Percentiles rank a stretch among this genome's conserved stretches.
Evolutionary conservation across 352 stramenopile species (phyloP).

Genomic region (Salisapilia sapeloensis): DNA sequence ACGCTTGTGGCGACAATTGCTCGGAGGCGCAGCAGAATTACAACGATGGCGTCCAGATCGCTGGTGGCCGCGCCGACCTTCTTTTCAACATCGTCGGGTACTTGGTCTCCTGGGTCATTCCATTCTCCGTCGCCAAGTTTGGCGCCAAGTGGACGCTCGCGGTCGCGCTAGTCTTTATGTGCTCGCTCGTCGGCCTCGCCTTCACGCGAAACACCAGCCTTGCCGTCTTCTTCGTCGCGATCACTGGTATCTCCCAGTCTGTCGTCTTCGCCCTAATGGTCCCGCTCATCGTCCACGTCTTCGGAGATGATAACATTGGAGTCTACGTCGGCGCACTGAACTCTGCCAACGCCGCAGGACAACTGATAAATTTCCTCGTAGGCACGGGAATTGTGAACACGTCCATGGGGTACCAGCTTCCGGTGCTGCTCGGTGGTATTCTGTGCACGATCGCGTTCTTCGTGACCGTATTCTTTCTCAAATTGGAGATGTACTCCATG

Average conservation of each 20-base stretch:
- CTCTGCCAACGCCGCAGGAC: constrained; percentile 50
- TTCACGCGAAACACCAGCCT: constrained; percentile 8
- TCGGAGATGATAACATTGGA: constrained; percentile 31
- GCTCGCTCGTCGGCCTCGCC: constrained; percentile 15
- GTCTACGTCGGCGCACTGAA: constrained; percentile 64
- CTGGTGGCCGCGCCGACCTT: constrained; percentile 17
- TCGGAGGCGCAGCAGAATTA: constrained; percentile 13
- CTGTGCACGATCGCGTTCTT: constrained; percentile 47
- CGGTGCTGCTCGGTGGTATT: constrained; percentile 43
- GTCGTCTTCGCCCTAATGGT: constrained; percentile 42
- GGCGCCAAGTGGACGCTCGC: constrained; percentile 12
- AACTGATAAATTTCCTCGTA: constrained; percentile 55
- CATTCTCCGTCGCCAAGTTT: constrained; percentile 18
- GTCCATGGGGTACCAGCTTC: constrained; percentile 34
- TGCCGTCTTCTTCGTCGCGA: constrained; percentile 14
- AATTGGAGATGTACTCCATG: constrained; percentile 68
- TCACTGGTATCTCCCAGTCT: constrained; percentile 9
- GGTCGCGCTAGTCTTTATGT: constrained; percentile 10
- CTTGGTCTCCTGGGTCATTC: constrained; percentile 18
- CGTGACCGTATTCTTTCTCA: constrained; percentile 34
- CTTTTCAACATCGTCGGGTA: constrained; percentile 24
- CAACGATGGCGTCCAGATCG: constrained; percentile 28
- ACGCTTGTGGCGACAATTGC: constrained; percentile 11
- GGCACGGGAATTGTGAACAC: constrained; percentile 40
- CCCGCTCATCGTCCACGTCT: constrained; percentile 45